Base-by-base conservation (phyloP, 2,329 filamentous ascomycete genomes). In the Venturiaceae sp. region DNA sequence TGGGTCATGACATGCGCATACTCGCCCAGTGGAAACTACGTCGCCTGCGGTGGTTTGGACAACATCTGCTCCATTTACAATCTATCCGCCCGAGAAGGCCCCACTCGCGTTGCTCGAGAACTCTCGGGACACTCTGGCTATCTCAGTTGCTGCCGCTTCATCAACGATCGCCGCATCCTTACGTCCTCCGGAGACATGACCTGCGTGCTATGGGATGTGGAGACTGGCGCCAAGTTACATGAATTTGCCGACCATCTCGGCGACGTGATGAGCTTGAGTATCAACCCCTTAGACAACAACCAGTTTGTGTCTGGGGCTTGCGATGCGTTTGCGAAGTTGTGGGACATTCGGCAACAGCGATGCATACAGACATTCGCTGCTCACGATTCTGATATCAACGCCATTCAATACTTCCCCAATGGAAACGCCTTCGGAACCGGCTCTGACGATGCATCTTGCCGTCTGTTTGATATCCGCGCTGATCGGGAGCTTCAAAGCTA, bases 1-100 rank as follows among this genome's bases (percentile, higher is more conserved):
- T 99, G 94, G 94, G 94, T 99, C 75, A 99, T 99, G 94, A 99
- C 94, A 64, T 99, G 94, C 82, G 94, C 94, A 70, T 99, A 99
- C 74, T 92, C 94, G 62, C 94, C 94, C 13, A 96, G 91, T 71
- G 94, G 94, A 59, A 99, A 99, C 79, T 99, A 92, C 72, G 94
- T 99, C 60, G 94, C 94, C 59, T 99, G 94, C 72, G 94, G 94
- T 82, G 94, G 94, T 80, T 83, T 97, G 63, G 94, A 99, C 77
- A 99, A 99, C 77, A 97, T 99, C 71, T 97, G 94, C 82, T 97
- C 92, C 68, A 96, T 99, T 73, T 99, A 99, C 81, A 99, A 97
- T 75, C 84, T 99, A 62, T 96, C 95, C 64, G 91, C 94, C 64
- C 84, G 92, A 67, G 94, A 99, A 74, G 94, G 92, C n/a, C 94